Evolutionary conservation across 805 yeast genomes (phyloP), one percentile per base, ranked within the genome.

Genomic region (Wickerhamomyces strasburgensis): DNA sequence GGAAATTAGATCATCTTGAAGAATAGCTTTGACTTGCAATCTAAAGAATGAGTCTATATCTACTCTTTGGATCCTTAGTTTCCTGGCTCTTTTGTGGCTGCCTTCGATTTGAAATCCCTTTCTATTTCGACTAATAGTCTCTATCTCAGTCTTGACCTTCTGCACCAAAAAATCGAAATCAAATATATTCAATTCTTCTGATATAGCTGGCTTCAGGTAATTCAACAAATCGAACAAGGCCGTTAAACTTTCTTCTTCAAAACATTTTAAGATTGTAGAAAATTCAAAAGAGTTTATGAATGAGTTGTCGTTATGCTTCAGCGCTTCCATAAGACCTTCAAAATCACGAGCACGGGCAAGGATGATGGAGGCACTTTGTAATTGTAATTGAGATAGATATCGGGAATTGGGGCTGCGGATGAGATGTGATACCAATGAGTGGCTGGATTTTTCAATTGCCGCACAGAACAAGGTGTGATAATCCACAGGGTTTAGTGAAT

Each of bases 21-120:
- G 23, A 11, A 19, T 14, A 11, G 33, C 18, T 7, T 31, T 10
- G 7, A 19, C n/a, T 25, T 37, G 21, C 3, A 6, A 14, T 1
- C 13, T n/a, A 8, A 29, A 26, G 8, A 33, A 37, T 3, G 23
- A 14, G 1, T 17, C n/a, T 18, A 49, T 43, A 27, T 51, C 55
- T 7, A 47, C 41, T 28, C 53, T 41, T 29, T 49, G 52, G 11
- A 51, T 28, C 26, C 37, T 35, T 14, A 42, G 14, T 29, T 37
- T 42, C n/a, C 21, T 6, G 9, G 33, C 11, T 21, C 34, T 25
- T 14, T 29, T 19, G 24, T 14, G 2, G 30, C 14, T 4, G 23
- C n/a, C 35, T 3, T 21, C 21, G 17, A 27, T 30, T 11, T 15
- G 15, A 14, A 24, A 30, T 5, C 18, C 13, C n/a, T 41, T 40